Percentiles rank a stretch among this genome's conserved stretches.
These are phyloP conservation scores for Annulohypoxylon stygium DNA, from an alignment of 495 filamentous ascomycete genomes.

Conservation along the genomic window DNA sequence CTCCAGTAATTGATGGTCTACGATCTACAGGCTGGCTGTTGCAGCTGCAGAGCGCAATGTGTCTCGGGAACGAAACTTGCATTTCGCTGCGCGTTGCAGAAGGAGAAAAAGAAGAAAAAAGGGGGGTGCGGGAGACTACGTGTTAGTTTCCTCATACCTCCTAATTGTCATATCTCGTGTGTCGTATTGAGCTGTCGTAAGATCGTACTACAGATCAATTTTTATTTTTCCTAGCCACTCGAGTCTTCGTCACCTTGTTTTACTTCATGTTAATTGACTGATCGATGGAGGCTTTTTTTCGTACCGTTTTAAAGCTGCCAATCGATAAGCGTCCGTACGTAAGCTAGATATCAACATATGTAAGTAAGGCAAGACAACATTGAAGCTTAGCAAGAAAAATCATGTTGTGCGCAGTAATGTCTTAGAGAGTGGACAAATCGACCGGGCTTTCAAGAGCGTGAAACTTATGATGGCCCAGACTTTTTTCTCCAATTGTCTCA, in stretches of 20 bases:
- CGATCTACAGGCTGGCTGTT: conserved; percentile 8
- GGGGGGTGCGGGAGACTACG: conserved; percentile 13
- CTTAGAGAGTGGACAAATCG: conserved; percentile 2
- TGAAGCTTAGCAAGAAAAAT: conserved; percentile 18
- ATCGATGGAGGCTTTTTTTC: conserved; percentile 7
- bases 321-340: conserved; percentile 26
- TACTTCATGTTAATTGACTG: conserved; percentile 27
- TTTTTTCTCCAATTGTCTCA: background rate
- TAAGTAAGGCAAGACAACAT: conserved; percentile 27
- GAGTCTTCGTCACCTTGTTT: conserved; percentile 9
- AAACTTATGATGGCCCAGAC: background rate
- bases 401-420: conserved; percentile 22
- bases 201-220: conserved; percentile 6
- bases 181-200: conserved; percentile 6
- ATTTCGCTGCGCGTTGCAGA: conserved; percentile 29
- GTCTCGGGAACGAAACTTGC: conserved; percentile 17
- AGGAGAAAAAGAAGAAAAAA: conserved; percentile 1
- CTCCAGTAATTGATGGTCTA: background rate
- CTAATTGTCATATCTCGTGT: conserved; percentile 1
- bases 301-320: conserved; percentile 9
- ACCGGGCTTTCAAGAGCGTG: background rate
- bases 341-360: conserved; percentile 13
- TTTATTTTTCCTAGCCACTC: background rate
- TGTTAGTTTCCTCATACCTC: background rate
- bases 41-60: conserved; percentile 22